These are phyloP conservation scores for Tricholoma saponaceum DNA, from an alignment of 768 basidiomycete species.

Conservation along the genomic window DNA sequence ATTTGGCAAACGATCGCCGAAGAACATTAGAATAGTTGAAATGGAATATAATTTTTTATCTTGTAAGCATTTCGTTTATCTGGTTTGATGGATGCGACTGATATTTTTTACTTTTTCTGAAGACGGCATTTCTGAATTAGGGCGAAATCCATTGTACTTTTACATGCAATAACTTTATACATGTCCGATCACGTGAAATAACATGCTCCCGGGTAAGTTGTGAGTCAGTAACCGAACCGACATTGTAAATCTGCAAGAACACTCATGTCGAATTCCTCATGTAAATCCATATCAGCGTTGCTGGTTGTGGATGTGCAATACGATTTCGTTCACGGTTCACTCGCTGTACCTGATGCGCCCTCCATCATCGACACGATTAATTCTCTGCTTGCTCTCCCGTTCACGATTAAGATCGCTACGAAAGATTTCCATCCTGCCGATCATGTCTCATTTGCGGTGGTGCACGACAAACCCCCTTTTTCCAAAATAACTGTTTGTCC, in stretches of 20 bases:
- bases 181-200: background rate
- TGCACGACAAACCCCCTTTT: conserved; percentile 31
- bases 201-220: background rate
- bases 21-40: conserved; percentile 1
- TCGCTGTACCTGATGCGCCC: conserved; percentile 63
- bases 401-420: conserved; percentile 47
- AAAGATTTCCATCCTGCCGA: conserved; percentile 54
- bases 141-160: conserved; percentile 8
- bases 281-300: conserved; percentile 46
- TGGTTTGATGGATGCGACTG: background rate
- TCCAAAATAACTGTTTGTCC: conserved; percentile 39
- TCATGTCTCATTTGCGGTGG: conserved; percentile 72
- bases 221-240: too few relatives aligned
- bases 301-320: conserved; percentile 79
- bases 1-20: conserved; percentile 17
- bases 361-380: conserved; percentile 55
- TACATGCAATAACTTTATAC: conserved; percentile 1
- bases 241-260: background rate
- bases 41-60: background rate
- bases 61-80: background rate
- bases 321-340: conserved; percentile 74
- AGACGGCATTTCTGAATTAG: background rate
- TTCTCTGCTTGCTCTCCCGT: conserved; percentile 53
- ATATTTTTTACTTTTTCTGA: background rate
- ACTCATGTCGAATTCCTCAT: conserved; percentile 5